Conservation (phyloP, 805 yeast species). For the Metschnikowia corniflorae region DNA sequence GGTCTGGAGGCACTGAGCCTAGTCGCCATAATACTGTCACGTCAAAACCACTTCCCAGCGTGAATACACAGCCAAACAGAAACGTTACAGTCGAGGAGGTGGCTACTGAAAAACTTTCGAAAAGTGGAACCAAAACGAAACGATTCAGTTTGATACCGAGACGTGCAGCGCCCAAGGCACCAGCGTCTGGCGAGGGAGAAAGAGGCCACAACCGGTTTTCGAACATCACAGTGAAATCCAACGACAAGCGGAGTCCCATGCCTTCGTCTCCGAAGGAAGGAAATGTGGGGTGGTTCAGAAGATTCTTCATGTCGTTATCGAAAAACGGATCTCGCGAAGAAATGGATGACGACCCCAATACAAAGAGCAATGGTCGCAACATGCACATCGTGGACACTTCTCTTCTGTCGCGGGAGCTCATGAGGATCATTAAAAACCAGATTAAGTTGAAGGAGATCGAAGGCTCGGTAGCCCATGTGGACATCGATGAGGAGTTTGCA, state of each 20-base stretch:
- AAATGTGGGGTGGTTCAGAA: constrained; percentile 34
- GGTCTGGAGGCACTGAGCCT: constrained; percentile 4
- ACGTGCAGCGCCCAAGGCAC: constrained; percentile 39
- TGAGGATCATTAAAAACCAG: constrained; percentile 36
- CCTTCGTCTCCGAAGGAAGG: constrained; percentile 13
- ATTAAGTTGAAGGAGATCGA: constrained; percentile 46
- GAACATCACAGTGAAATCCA: constrained; percentile 26
- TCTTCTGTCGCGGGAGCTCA: constrained; percentile 28
- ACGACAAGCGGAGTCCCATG: constrained; percentile 9
- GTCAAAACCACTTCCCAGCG: neutral
- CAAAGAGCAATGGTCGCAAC: constrained; percentile 14
- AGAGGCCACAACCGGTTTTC: constrained; percentile 33
- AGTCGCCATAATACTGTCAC: constrained; percentile 6
- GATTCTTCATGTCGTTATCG: constrained; percentile 29
- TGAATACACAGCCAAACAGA: neutral
- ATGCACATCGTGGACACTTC: constrained; percentile 33
- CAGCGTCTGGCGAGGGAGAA: constrained; percentile 13
- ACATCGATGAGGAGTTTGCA: constrained; percentile 42
- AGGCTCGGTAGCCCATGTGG: constrained; percentile 44
- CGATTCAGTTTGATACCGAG: constrained; percentile 35
- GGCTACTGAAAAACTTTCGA: no score
- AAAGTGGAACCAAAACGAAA: constrained; percentile 13
- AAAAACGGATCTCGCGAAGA: constrained; percentile 9
- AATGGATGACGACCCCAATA: constrained; percentile 4
- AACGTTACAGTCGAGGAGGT: neutral